Percentiles rank a stretch among this genome's conserved stretches.
Evolutionary conservation across 2,329 filamentous ascomycete genomes (phyloP).

Genomic region (Cladosporium oxysporum): DNA sequence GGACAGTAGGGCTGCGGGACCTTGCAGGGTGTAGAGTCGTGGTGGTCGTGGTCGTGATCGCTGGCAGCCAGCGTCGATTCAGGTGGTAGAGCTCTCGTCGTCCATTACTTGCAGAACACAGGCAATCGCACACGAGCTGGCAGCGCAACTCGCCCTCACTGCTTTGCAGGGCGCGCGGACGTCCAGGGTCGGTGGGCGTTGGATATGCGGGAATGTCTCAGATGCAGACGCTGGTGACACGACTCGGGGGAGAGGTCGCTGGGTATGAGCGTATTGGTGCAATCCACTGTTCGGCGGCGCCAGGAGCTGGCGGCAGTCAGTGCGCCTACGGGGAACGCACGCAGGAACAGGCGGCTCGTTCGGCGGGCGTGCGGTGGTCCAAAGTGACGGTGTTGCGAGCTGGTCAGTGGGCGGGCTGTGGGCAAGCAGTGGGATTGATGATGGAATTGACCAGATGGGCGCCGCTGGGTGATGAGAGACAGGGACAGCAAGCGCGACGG

Average conservation of each 20-base stretch:
- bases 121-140: not conserved
- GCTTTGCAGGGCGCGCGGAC: not conserved
- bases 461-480: not conserved
- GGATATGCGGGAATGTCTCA: constrained; percentile 10
- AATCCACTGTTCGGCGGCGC: not conserved
- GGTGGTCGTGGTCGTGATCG: not conserved
- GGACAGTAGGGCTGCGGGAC: not conserved
- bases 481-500: not conserved
- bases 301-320: constrained; percentile 6
- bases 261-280: not conserved
- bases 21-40: not conserved
- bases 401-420: not conserved
- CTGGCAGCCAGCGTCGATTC: constrained; percentile 10
- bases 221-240: not conserved
- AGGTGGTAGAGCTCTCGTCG: not conserved
- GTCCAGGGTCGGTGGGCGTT: not conserved
- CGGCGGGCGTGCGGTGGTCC: constrained; percentile 1
- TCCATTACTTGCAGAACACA: not conserved
- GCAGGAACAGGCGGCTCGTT: constrained; percentile 15
- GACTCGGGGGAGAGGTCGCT: not conserved
- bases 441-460: not conserved
- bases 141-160: not conserved
- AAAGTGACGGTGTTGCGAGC: not conserved
- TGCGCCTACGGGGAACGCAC: constrained; percentile 12
- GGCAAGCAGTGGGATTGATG: not conserved